phyloP scores from a whole-genome alignment of 1,284 basidiomycete species.

The Ustilago shanxiensis region DNA sequence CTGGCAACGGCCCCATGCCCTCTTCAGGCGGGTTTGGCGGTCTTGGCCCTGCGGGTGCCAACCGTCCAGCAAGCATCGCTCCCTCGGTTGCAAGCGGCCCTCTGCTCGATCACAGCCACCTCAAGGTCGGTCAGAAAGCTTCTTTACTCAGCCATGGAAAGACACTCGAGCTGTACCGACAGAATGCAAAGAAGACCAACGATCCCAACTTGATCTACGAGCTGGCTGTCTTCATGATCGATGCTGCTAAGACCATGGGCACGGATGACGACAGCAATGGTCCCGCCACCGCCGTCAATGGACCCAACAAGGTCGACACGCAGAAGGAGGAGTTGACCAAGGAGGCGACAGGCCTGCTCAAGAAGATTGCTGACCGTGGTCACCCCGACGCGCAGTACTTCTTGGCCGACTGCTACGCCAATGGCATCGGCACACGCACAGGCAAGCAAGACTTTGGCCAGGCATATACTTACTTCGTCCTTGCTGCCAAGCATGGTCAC shows the following conservation, averaged over 20 bases:
- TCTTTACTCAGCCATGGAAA: constrained; percentile 92
- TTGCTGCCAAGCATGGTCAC: constrained; percentile 98
- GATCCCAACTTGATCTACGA: constrained; percentile 98
- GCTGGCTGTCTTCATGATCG: constrained; percentile 98
- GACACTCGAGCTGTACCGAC: constrained; percentile 94
- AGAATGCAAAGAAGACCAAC: constrained; percentile 98
- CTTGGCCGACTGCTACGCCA: constrained; percentile 95
- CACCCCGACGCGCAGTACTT: constrained; percentile 96
- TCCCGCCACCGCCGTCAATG: constrained; percentile 31
- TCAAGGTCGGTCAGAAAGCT: constrained; percentile 91
- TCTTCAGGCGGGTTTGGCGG: constrained; percentile 39
- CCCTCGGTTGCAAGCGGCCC: constrained; percentile 55
- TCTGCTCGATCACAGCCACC: constrained; percentile 90
- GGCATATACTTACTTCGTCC: constrained; percentile 93
- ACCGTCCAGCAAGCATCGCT: constrained; percentile 61
- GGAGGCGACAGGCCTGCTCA: constrained; percentile 89
- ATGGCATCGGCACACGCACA: constrained; percentile 87
- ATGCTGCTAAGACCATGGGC: constrained; percentile 75
- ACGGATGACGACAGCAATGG: constrained; percentile 33
- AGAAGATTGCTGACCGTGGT: constrained; percentile 90
- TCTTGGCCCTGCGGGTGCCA: constrained; percentile 50
- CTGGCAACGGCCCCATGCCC: constrained; percentile 58
- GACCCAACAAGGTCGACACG: constrained; percentile 40
- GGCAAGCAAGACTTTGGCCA: constrained; percentile 94
- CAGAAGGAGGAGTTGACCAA: constrained; percentile 78